phyloP scores from a whole-genome alignment of 495 filamentous ascomycete genomes.

The Achaetomiella virescens region DNA sequence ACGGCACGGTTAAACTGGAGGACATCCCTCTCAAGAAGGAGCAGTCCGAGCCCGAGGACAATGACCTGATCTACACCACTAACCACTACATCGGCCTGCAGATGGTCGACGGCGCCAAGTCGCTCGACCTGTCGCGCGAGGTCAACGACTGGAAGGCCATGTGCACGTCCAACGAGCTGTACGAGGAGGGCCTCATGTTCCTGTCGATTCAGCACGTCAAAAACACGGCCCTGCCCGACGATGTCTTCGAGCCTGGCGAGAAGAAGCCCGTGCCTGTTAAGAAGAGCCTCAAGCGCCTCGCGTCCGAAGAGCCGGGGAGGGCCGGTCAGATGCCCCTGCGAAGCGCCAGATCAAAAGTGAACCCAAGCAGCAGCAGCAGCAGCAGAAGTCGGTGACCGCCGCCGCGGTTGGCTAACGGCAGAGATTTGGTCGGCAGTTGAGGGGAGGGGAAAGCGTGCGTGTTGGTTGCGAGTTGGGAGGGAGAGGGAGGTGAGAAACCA shows the following conservation, averaged over 20 bases:
- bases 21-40: slow-evolving; percentile 21
- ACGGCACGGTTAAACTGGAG: slow-evolving; percentile 18
- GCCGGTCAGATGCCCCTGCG: neutral
- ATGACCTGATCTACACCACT: slow-evolving; percentile 25
- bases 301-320: slow-evolving; percentile 13
- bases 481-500: neutral
- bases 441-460: neutral
- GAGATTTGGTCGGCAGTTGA: neutral
- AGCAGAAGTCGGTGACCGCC: neutral
- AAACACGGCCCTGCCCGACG: slow-evolving; percentile 78
- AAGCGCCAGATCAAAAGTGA: slow-evolving; percentile 2
- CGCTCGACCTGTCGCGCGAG: slow-evolving; percentile 64
- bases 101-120: slow-evolving; percentile 43
- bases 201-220: slow-evolving; percentile 67
- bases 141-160: slow-evolving; percentile 67
- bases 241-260: slow-evolving; percentile 84
- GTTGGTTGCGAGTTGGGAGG: neutral
- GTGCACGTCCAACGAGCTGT: slow-evolving; percentile 61
- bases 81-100: slow-evolving; percentile 34
- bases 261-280: slow-evolving; percentile 59
- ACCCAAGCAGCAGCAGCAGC: neutral
- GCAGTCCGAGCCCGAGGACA: slow-evolving; percentile 14
- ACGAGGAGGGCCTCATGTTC: slow-evolving; percentile 51
- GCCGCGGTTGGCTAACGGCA: neutral
- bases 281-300: slow-evolving; percentile 31